Conservation (phyloP, 768 basidiomycete species). For the Dentipellis fragilis region DNA sequence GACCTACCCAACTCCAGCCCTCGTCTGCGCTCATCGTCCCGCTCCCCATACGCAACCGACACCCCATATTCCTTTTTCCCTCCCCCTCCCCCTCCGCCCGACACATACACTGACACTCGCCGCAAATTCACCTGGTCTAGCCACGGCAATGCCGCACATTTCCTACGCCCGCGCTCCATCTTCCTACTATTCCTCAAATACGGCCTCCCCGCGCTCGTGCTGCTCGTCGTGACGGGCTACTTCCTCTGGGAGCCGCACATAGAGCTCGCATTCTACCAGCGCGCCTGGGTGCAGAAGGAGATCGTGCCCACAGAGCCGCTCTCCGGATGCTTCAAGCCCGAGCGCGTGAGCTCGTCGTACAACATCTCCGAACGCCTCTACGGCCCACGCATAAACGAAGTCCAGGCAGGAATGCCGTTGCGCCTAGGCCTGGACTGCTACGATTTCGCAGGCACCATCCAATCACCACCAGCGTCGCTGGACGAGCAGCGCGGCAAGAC, state of each 20-base stretch:
- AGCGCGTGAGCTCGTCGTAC: conserved; percentile 52
- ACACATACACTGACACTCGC: background rate
- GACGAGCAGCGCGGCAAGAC: conserved; percentile 23
- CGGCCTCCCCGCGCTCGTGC: conserved; percentile 1
- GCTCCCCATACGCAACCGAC: background rate
- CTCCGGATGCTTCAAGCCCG: conserved; percentile 62
- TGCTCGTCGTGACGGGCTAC: conserved; percentile 34
- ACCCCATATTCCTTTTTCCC: background rate
- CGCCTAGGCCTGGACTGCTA: conserved; percentile 83
- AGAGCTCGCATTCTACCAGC: conserved; percentile 70
- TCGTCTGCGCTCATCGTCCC: background rate
- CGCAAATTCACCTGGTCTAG: background rate
- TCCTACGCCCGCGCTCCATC: background rate
- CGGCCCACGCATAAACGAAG: conserved; percentile 52
- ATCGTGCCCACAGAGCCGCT: conserved; percentile 52
- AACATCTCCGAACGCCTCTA: conserved; percentile 54
- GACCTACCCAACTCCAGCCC: background rate
- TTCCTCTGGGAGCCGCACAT: conserved; percentile 74
- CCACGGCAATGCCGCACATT: background rate
- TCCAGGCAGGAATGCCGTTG: conserved; percentile 75
- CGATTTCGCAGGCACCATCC: conserved; percentile 81
- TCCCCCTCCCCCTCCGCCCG: background rate
- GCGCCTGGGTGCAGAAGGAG: conserved; percentile 63
- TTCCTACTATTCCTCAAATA: background rate
- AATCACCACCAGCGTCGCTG: conserved; percentile 3